A percentile compares a stretch with the other conserved stretches of the same genome.
These are phyloP conservation scores for Sporisorium reilianum DNA, from an alignment of 1,284 basidiomycete genomes.

Conservation along the genomic window DNA sequence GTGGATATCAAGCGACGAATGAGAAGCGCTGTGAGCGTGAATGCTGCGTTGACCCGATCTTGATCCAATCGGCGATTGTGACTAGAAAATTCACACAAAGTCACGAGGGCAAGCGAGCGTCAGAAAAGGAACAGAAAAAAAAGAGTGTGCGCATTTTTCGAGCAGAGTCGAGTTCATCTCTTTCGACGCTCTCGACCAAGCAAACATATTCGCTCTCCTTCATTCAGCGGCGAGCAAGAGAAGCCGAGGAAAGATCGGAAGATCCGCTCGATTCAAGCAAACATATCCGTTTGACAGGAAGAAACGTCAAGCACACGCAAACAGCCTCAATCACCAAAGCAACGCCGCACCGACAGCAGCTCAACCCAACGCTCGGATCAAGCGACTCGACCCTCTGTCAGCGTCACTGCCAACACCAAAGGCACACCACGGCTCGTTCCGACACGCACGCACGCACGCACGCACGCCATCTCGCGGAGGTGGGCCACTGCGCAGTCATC, in stretches of 20 bases:
- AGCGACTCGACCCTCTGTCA: not conserved
- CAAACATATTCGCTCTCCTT: not conserved
- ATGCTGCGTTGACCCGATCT: not conserved
- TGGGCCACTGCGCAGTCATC: not conserved
- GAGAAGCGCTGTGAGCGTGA: too few relatives aligned
- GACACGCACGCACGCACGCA: too few relatives aligned
- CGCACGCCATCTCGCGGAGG: not conserved
- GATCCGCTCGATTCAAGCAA: too few relatives aligned
- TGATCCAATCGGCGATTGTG: conserved; percentile 16
- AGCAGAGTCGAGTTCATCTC: conserved; percentile 2
- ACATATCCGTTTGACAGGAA: too few relatives aligned
- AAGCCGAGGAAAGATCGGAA: conserved; percentile 24
- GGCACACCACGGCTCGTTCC: not conserved
- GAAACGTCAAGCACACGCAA: conserved; percentile 10
- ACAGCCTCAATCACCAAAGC: conserved; percentile 1
- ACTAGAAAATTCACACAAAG: not conserved
- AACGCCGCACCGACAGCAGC: not conserved
- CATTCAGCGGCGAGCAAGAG: conserved; percentile 1
- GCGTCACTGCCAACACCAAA: not conserved
- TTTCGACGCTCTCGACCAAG: conserved; percentile 9
- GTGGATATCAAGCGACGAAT: not conserved
- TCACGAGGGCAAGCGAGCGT: conserved; percentile 20
- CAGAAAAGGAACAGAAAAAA: conserved; percentile 1
- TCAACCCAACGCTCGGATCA: not conserved
- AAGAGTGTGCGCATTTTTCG: not conserved